Base-by-base conservation (phyloP, 2,329 filamentous ascomycete genomes). In the Fusarium incarnatum region DNA sequence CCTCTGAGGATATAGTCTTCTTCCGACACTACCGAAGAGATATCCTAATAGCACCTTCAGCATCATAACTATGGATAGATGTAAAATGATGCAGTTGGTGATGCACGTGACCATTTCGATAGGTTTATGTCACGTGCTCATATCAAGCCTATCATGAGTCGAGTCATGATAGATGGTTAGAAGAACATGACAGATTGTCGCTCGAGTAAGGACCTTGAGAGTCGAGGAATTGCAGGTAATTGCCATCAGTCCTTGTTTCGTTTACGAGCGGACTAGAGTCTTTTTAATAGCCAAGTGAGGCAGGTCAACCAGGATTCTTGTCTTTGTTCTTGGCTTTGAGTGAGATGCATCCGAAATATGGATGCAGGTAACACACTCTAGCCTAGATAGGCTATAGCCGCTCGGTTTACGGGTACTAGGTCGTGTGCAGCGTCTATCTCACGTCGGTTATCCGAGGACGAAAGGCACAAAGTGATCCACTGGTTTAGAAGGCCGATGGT, bases 281-380 rank as follows among this genome's bases (percentile, higher is more conserved):
- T 42, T 28, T 58, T 64, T 56, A 55, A 64, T 66, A 71, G 8
- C 47, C 37, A 49, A 30, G 30, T 42, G 18, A 56, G 40, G 49
- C 40, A 58, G 52, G 54, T 32, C n/a, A 53, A 23, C 34, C 23
- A 53, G 32, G 23, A 18, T 53, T 50, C 27, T 48, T 57, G 20
- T 65, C 22, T 50, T 30, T 25, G 58, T 46, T 41, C 28, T 50
- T 37, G n/a, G 52, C 56, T 41, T 42, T 32, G 41, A 30, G 15
- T 42, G 30, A 64, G 40, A 67, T 60, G 53, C 48, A 56, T 15
- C 45, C 28, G 16, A 59, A 34, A 47, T 44, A 37, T 57, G 46
- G 45, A 64, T 71, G 64, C 65, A 73, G 22, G 59, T 62, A 57
- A 64, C 52, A 28, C 52, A 32, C 59, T 62, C 69, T 74, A 73